Evolutionary conservation across 306 rosid genomes (phyloP), one percentile per base, ranked within the genome.

Genomic region (Pueraria montana): DNA sequence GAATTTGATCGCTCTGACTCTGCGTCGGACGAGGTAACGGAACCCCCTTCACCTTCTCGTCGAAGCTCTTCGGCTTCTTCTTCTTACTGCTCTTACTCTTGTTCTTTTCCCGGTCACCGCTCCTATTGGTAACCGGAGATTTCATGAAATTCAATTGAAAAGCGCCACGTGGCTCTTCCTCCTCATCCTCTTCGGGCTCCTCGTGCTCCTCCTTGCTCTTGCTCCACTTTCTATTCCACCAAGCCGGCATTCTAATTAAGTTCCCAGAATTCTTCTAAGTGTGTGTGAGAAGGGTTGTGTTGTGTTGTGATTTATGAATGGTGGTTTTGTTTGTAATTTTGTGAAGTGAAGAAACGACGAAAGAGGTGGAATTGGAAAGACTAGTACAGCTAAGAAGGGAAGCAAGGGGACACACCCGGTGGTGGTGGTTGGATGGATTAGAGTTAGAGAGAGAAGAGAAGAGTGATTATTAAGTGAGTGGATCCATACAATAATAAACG

Each of bases 221-320:
- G 74, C 87, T 36, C 16, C 91, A 87, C 78, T 91, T 95, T 50
- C 71, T 92, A 48, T 69, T 86, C 99, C 99, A 95, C 97, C 99
- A 93, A 74, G 90, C 91, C 74, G 97, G 98, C 99, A 95, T 93
- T 84, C 82, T 88, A 38, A 16, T 11, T 14, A 34, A 34, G 1
- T 27, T n/a, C n/a, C n/a, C n/a, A n/a, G 32, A 27, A 27, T 0
- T 30, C 4, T 0, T 30, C 4, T 2, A 30, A 30, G 34, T 2
- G 4, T 3, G 34, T 30, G 40, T 34, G 40, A 34, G n/a, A n/a
- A n/a, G n/a, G n/a, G n/a, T n/a, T n/a, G n/a, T n/a, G n/a, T n/a
- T n/a, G n/a, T n/a, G 0, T 34, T 34, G 8, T 34, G 40, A 34
- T 34, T 34, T 34, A 45, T 53, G 40, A 53, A 65, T 77, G 78